Evolutionary conservation across 2,329 filamentous ascomycete species (phyloP).

Genomic region (Bertia moriformis): DNA sequence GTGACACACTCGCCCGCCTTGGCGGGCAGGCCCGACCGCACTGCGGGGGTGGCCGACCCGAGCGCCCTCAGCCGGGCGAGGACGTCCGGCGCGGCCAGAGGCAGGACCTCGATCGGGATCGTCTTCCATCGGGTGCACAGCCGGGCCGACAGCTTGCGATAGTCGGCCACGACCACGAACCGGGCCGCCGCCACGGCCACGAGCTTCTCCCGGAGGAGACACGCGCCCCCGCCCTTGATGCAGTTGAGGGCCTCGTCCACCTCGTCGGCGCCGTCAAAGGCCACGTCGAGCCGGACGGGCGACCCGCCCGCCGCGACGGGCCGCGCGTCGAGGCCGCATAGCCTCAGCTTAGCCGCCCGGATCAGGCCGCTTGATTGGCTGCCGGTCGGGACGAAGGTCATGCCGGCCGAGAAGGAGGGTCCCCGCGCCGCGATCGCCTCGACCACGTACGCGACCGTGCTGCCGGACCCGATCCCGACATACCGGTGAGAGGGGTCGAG

Average conservation of each 20-base stretch:
- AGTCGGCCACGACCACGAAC: slow-evolving; percentile 82
- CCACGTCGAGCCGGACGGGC: slow-evolving; percentile 80
- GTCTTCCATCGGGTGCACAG: slow-evolving; percentile 67
- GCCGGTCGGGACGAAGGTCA: slow-evolving; percentile 84
- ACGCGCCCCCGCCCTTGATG: slow-evolving; percentile 96
- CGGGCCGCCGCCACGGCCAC: slow-evolving; percentile 72
- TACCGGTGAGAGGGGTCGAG: slow-evolving; percentile 47
- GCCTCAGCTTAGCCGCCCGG: slow-evolving; percentile 58
- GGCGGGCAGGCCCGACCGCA: slow-evolving; percentile 58
- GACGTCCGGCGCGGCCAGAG: slow-evolving; percentile 69
- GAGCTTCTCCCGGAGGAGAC: slow-evolving; percentile 92
- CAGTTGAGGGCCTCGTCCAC: slow-evolving; percentile 89
- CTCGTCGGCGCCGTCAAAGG: slow-evolving; percentile 94
- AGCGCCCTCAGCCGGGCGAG: slow-evolving; percentile 57
- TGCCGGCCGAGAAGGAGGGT: slow-evolving; percentile 35
- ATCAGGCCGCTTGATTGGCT: slow-evolving; percentile 84
- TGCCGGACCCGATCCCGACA: slow-evolving; percentile 69
- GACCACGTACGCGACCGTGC: slow-evolving; percentile 72
- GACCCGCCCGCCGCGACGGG: too few species aligned
- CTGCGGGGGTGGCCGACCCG: slow-evolving; percentile 54
- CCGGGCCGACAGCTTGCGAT: slow-evolving; percentile 70
- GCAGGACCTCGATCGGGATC: slow-evolving; percentile 91
- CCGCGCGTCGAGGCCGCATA: slow-evolving; percentile 65
- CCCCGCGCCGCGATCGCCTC: slow-evolving; percentile 60
- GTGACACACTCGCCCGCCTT: slow-evolving; percentile 84